Conservation (phyloP, 208 protist genomes). For the Crithidia bombi region DNA sequence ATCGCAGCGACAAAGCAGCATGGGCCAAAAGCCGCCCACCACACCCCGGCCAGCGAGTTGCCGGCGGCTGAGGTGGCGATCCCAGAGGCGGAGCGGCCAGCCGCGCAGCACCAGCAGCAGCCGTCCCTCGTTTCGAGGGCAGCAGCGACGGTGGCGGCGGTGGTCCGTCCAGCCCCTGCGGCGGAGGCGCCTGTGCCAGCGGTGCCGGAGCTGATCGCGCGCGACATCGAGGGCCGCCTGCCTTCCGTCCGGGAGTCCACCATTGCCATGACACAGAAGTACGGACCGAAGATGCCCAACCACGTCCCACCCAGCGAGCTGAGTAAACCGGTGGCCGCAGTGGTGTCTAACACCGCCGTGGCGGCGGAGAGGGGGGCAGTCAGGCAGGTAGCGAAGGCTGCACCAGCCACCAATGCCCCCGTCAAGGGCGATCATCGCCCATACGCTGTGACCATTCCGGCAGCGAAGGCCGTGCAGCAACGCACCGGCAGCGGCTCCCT, state of each 20-base stretch:
- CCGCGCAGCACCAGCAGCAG: background rate
- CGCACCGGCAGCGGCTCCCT: conserved; percentile 5
- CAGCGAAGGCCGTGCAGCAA: background rate
- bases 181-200: conserved; percentile 8
- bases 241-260: conserved; percentile 32
- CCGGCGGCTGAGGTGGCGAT: conserved; percentile 4
- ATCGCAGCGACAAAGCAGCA: background rate
- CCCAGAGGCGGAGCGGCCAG: conserved; percentile 1
- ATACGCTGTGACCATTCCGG: conserved; percentile 4
- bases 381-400: background rate
- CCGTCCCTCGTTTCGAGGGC: background rate
- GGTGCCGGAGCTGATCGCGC: background rate
- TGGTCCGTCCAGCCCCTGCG: background rate
- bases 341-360: background rate
- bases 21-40: conserved; percentile 15
- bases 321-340: background rate
- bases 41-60: conserved; percentile 15
- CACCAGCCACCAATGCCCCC: background rate
- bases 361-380: background rate
- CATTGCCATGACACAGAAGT: conserved; percentile 23
- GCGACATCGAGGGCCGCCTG: conserved; percentile 9
- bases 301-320: conserved; percentile 9
- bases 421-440: background rate
- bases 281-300: conserved; percentile 32
- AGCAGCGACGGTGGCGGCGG: background rate